Conservation (phyloP, 306 rosid species). For the Glycine latifolia region DNA sequence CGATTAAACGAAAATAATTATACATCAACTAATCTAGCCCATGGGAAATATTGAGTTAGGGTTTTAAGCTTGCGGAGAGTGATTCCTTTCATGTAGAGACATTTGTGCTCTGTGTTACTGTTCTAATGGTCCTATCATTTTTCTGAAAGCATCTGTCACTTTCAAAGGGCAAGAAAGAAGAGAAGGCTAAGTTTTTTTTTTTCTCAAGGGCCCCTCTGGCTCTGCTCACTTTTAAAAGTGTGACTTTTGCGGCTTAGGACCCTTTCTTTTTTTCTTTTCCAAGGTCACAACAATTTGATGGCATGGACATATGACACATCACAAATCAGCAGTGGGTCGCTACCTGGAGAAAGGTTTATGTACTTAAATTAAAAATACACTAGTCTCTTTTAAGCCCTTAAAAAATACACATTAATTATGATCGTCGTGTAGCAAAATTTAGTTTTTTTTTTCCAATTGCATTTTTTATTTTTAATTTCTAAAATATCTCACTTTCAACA, state of each 20-base stretch:
- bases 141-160: conserved; percentile 47
- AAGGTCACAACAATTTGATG: conserved; percentile 15
- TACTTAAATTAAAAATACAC: background rate
- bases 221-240: conserved; percentile 46
- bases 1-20: too few species aligned
- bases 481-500: background rate
- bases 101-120: conserved; percentile 46
- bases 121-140: conserved; percentile 52
- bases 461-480: background rate
- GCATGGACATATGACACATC: background rate
- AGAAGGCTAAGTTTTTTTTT: background rate
- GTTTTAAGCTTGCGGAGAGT: background rate
- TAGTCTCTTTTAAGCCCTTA: background rate
- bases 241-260: conserved; percentile 54
- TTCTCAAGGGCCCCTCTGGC: conserved; percentile 28
- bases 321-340: conserved; percentile 8
- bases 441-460: background rate
- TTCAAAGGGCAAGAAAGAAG: conserved; percentile 35
- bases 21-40: too few species aligned
- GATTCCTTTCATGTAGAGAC: conserved; percentile 45
- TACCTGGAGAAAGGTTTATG: conserved; percentile 8
- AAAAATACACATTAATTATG: background rate
- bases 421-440: background rate
- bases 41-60: too few species aligned
- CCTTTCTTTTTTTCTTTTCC: conserved; percentile 35